These are phyloP conservation scores for Hysterium pulicare DNA, from an alignment of 2,329 filamentous ascomycete genomes.

Conservation along the genomic window DNA sequence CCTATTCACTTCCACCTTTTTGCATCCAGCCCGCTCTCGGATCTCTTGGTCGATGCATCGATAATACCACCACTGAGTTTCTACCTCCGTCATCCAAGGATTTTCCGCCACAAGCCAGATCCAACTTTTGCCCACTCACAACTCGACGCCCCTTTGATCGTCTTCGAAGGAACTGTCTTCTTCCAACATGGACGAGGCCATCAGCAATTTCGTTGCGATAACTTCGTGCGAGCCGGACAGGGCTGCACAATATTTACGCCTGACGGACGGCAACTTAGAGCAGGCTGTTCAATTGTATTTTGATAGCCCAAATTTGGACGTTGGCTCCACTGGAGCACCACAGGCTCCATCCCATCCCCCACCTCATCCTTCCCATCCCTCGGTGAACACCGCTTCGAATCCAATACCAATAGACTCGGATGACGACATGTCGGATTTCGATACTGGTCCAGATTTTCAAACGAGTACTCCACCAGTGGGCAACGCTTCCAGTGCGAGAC, in stretches of 20 bases:
- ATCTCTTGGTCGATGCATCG: neutral
- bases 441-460: constrained; percentile 27
- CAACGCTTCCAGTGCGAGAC: constrained; percentile 36
- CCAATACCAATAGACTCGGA: constrained; percentile 74
- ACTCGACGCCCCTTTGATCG: neutral
- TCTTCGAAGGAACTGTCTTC: neutral
- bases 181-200: constrained; percentile 49
- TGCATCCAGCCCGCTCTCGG: neutral
- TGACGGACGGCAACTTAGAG: constrained; percentile 80
- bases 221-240: constrained; percentile 71
- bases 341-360: constrained; percentile 34
- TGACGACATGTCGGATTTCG: constrained; percentile 59
- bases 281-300: constrained; percentile 89
- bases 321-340: constrained; percentile 35
- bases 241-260: constrained; percentile 76
- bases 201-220: constrained; percentile 76
- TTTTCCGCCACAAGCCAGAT: neutral
- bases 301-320: constrained; percentile 74
- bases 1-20: too few relatives aligned
- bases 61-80: neutral
- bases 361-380: constrained; percentile 26
- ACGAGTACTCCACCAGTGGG: neutral
- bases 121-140: neutral
- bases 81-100: neutral
- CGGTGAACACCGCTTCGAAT: constrained; percentile 46